Evolutionary conservation across 169 alveolate species (phyloP).

Genomic region (Plasmodium falciparum): DNA sequence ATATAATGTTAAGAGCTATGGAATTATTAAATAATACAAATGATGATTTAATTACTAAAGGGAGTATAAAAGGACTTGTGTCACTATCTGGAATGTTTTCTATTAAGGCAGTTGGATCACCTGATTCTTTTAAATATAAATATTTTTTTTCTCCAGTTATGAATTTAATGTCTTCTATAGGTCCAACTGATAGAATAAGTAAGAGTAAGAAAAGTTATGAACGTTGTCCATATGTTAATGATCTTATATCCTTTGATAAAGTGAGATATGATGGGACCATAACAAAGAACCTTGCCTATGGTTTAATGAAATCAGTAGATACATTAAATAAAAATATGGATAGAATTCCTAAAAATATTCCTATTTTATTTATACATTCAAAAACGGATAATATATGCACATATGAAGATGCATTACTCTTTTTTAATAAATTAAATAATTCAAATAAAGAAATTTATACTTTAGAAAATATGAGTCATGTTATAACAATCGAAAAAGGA

Average conservation of each 20-base stretch:
- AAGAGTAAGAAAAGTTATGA: not conserved
- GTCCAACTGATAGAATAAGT: not conserved
- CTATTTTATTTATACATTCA: slow-evolving; percentile 8
- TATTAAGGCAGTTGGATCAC: not conserved
- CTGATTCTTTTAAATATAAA: slow-evolving; percentile 1
- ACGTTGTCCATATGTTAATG: not conserved
- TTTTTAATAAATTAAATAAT: not conserved
- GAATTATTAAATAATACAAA: not conserved
- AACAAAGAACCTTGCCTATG: not conserved
- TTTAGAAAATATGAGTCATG: not conserved
- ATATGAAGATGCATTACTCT: not conserved
- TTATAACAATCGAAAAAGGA: not conserved
- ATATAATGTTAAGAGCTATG: not conserved
- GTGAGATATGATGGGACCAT: not conserved
- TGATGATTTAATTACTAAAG: not conserved
- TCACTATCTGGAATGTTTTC: slow-evolving; percentile 6
- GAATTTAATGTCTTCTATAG: not conserved
- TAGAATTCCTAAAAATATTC: not conserved
- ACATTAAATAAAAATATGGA: not conserved
- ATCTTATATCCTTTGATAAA: not conserved
- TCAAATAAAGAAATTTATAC: not conserved
- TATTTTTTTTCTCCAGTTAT: not conserved
- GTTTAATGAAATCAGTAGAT: not conserved
- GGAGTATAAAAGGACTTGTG: not conserved
- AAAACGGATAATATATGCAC: not conserved